phyloP scores from a whole-genome alignment of 768 basidiomycete species.

The Xanthoconium purpureum region DNA sequence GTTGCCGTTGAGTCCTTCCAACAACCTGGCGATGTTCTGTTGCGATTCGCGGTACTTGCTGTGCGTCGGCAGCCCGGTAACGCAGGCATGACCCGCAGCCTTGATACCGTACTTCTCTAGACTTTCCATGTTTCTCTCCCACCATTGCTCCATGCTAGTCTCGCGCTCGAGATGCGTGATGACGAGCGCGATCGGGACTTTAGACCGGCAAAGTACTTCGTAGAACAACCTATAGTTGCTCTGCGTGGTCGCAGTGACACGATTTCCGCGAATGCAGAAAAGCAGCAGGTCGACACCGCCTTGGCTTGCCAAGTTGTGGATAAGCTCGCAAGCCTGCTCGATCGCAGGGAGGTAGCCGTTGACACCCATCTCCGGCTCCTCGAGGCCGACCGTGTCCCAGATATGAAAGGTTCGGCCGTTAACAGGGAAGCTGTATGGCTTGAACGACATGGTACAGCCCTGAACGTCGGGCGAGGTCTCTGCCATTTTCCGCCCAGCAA shows the following conservation, averaged over 20 bases:
- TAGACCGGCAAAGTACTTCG: slow-evolving; percentile 39
- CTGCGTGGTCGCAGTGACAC: slow-evolving; percentile 35
- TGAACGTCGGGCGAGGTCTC: slow-evolving; percentile 25
- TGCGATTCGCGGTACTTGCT: slow-evolving; percentile 28
- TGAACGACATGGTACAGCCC: slow-evolving; percentile 39
- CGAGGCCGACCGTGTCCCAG: slow-evolving; percentile 38
- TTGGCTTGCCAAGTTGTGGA: slow-evolving; percentile 26
- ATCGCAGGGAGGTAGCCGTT: slow-evolving; percentile 29
- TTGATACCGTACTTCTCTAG: slow-evolving; percentile 27
- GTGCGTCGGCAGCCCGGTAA: slow-evolving; percentile 32
- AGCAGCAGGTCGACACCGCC: slow-evolving; percentile 42
- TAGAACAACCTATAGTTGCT: slow-evolving; percentile 42
- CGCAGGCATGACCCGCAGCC: slow-evolving; percentile 33
- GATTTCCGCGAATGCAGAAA: slow-evolving; percentile 41
- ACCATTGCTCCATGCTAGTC: slow-evolving; percentile 34
- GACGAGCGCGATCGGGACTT: slow-evolving; percentile 31
- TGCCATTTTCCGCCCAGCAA: slow-evolving; percentile 26
- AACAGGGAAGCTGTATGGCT: slow-evolving; percentile 26
- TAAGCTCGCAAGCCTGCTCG: slow-evolving; percentile 31
- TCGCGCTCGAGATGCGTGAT: slow-evolving; percentile 43
- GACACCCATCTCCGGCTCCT: slow-evolving; percentile 28
- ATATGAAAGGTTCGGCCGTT: slow-evolving; percentile 15
- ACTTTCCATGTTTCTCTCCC: slow-evolving; percentile 26
- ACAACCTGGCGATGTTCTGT: slow-evolving; percentile 13
- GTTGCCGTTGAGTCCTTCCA: slow-evolving; percentile 9